phyloP scores from a whole-genome alignment of 2,329 filamentous ascomycete genomes.

The Xylariaceae sp. region DNA sequence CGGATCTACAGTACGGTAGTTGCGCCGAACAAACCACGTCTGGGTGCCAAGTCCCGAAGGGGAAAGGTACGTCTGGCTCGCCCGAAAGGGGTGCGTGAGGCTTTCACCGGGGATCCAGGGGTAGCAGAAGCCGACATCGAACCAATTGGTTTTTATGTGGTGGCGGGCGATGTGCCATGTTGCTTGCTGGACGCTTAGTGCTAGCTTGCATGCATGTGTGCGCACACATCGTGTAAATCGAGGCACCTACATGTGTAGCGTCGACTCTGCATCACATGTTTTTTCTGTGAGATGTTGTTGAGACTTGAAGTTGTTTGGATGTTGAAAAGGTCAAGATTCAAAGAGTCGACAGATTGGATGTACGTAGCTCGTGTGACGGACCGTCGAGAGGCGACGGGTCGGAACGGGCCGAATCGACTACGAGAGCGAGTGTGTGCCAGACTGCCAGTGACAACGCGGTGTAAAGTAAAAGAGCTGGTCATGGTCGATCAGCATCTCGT shows the following conservation, averaged over 20 bases:
- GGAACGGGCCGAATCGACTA: not conserved
- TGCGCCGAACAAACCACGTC: not conserved
- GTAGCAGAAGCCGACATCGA: not conserved
- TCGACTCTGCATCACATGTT: no score
- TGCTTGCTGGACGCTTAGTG: not conserved
- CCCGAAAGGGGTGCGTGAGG: conserved; percentile 11
- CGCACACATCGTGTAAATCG: not conserved
- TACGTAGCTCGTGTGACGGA: not conserved
- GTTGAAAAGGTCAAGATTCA: not conserved
- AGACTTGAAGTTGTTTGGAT: no score
- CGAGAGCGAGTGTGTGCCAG: no score
- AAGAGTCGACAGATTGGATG: not conserved
- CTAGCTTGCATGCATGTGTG: not conserved
- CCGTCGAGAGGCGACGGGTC: not conserved
- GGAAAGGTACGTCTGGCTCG: not conserved
- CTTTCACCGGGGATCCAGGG: not conserved
- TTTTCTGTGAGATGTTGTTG: no score
- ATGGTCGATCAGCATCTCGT: no score
- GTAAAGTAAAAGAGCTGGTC: not conserved
- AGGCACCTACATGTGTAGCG: not conserved
- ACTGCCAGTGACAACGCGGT: not conserved
- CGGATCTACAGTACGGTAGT: not conserved
- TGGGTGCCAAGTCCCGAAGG: not conserved
- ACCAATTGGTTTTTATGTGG: not conserved
- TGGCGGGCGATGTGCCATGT: not conserved